Evolutionary conservation across 78 protist genomes (phyloP), one percentile per base, ranked within the genome.

Genomic region (Dictyostelium purpureum): DNA sequence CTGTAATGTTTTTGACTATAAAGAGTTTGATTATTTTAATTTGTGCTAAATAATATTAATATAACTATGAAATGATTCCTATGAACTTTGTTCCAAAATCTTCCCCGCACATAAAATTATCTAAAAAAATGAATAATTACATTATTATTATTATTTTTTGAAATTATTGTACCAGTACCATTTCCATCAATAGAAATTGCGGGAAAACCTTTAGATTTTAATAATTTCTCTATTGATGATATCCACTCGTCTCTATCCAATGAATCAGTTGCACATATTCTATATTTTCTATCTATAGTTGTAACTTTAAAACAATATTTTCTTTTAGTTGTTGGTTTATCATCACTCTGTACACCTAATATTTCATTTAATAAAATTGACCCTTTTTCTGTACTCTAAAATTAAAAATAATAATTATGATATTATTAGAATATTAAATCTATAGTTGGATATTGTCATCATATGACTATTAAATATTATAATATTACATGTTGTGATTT

Each of bases 181-280:
- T 38, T n/a, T 26, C 24, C 19, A 66, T 35, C 66, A 19, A 56
- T n/a, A n/a, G 35, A 37, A 42, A 26, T 33, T 26, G 56, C 37
- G 42, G 37, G 21, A 12, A 69, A 42, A 28, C 40, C 38, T 85
- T 56, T 85, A 16, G 73, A 19, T 85, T 85, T 70, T 43, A 85
- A 42, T n/a, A 85, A 28, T 85, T 73, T 85, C 14, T 26, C 31
- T 3, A 85, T 45, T 16, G 91, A 70, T n/a, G 24, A 9, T 16
- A 85, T 49, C 91, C 91, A 85, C 45, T 85, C 91, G 59, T 85
- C 91, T 61, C 51, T 85, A 61, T 85, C 91, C 40, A 73, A 26
- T 51, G 82, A 70, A 85, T 85, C 81, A 9, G 91, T 85, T 28
- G 91, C 91, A 45, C 91, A 85, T 73, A 85, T 85, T n/a, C 91